These are phyloP conservation scores for Dioscorea zingiberensis DNA, from an alignment of 106 monocot species.

Conservation along the genomic window DNA sequence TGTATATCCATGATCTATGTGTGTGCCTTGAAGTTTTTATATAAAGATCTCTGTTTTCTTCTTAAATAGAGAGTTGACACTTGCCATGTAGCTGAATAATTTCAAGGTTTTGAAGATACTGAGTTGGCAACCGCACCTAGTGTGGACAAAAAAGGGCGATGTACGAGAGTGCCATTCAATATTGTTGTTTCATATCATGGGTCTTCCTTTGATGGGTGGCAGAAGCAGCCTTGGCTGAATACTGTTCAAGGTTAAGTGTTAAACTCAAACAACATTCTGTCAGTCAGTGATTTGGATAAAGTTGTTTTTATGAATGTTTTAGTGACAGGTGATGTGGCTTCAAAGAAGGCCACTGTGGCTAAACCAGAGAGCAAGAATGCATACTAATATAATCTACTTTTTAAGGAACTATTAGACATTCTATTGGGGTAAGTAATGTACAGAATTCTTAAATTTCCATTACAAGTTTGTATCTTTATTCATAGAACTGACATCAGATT, in stretches of 20 bases:
- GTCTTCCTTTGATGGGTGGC: conserved; percentile 89
- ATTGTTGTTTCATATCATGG: conserved; percentile 83
- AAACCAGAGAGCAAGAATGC: too few relatives aligned
- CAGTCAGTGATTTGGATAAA: too few relatives aligned
- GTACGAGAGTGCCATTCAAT: conserved; percentile 68
- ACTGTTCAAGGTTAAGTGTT: conserved; percentile 77
- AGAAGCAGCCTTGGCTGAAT: conserved; percentile 84
- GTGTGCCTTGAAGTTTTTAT: not conserved
- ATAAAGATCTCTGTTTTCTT: not conserved
- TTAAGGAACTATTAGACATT: too few relatives aligned
- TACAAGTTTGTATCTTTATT: too few relatives aligned
- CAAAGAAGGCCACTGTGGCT: too few relatives aligned
- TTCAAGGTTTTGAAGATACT: conserved; percentile 4
- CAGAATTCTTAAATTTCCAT: too few relatives aligned
- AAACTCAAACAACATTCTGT: too few relatives aligned
- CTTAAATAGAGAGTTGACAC: conserved; percentile 12
- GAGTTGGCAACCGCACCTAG: not conserved
- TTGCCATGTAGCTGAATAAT: conserved; percentile 5
- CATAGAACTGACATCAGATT: too few relatives aligned
- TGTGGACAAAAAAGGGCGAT: conserved; percentile 55
- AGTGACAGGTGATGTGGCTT: too few relatives aligned
- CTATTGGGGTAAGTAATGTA: too few relatives aligned
- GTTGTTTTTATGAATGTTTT: too few relatives aligned
- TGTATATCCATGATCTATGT: not conserved
- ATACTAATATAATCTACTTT: too few relatives aligned